Conservation (phyloP, 768 basidiomycete species). For the Pleurotus pulmonarius region DNA sequence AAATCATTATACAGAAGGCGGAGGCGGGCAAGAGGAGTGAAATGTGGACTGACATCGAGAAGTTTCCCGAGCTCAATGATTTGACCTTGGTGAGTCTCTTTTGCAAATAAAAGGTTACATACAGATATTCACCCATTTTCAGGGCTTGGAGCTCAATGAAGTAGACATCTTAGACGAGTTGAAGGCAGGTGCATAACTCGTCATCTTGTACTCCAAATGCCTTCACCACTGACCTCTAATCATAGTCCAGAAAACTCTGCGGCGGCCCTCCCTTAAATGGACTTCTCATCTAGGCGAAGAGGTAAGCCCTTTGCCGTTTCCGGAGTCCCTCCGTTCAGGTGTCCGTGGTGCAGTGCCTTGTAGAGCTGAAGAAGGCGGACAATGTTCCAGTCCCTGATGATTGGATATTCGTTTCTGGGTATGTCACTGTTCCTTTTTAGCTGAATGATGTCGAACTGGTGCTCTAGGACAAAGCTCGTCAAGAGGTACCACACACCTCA, state of each 20-base stretch:
- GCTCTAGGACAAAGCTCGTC: slow-evolving; percentile 60
- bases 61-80: slow-evolving; percentile 50
- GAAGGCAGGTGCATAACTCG: slow-evolving; percentile 41
- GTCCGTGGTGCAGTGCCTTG: slow-evolving; percentile 52
- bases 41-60: slow-evolving; percentile 59
- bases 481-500: slow-evolving; percentile 77
- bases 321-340: background rate
- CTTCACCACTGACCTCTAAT: slow-evolving; percentile 1
- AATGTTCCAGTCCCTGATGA: slow-evolving; percentile 45
- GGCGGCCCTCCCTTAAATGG: slow-evolving; percentile 72
- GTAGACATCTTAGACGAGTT: slow-evolving; percentile 73
- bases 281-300: slow-evolving; percentile 65
- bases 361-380: slow-evolving; percentile 67
- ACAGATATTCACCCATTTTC: slow-evolving; percentile 8
- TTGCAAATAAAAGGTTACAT: background rate
- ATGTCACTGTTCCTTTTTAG: background rate
- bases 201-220: background rate
- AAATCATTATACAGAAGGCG: slow-evolving; percentile 61
- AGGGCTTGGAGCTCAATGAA: slow-evolving; percentile 70
- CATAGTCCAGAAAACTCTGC: slow-evolving; percentile 68
- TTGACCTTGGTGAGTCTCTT: slow-evolving; percentile 45
- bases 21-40: slow-evolving; percentile 60
- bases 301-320: slow-evolving; percentile 32
- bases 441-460: background rate
- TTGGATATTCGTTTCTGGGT: slow-evolving; percentile 74